These are phyloP conservation scores for Chaetomiaceae sp. DNA, from an alignment of 2,329 filamentous ascomycete species.

Conservation along the genomic window DNA sequence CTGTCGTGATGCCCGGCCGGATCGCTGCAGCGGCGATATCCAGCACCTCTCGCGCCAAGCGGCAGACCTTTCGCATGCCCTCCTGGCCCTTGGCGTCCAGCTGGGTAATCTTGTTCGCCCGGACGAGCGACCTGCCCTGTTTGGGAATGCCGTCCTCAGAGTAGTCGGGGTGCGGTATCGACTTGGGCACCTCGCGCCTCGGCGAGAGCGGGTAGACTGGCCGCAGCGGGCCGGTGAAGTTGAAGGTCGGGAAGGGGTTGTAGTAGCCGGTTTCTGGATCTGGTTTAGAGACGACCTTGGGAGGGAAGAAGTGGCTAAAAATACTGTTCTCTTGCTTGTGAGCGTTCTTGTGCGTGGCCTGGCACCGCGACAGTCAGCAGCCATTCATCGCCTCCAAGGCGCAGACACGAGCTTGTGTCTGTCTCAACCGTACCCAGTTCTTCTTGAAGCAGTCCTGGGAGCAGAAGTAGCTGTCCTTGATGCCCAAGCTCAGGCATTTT, in stretches of 20 bases:
- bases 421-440: conserved; percentile 73
- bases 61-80: conserved; percentile 88
- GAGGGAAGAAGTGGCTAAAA: conserved; percentile 67
- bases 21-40: conserved; percentile 81
- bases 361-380: conserved; percentile 20
- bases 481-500: conserved; percentile 83
- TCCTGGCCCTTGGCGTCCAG: conserved; percentile 75
- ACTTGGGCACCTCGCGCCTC: conserved; percentile 65
- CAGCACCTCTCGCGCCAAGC: conserved; percentile 79
- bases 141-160: conserved; percentile 72
- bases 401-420: too few relatives aligned
- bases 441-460: conserved; percentile 98
- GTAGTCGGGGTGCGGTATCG: conserved; percentile 82
- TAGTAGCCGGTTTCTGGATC: conserved; percentile 82
- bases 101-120: conserved; percentile 67
- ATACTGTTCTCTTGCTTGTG: conserved; percentile 76
- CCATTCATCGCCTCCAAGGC: background rate
- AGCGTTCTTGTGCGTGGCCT: conserved; percentile 75
- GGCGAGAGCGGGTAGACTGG: conserved; percentile 82
- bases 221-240: conserved; percentile 73
- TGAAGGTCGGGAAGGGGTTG: conserved; percentile 87
- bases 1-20: conserved; percentile 89
- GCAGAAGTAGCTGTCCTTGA: conserved; percentile 91
- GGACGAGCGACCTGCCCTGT: conserved; percentile 53
- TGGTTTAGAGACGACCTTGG: conserved; percentile 83